These are phyloP conservation scores for Patellifolia procumbens DNA, from an alignment of 179 eudicot genomes.

Conservation along the genomic window DNA sequence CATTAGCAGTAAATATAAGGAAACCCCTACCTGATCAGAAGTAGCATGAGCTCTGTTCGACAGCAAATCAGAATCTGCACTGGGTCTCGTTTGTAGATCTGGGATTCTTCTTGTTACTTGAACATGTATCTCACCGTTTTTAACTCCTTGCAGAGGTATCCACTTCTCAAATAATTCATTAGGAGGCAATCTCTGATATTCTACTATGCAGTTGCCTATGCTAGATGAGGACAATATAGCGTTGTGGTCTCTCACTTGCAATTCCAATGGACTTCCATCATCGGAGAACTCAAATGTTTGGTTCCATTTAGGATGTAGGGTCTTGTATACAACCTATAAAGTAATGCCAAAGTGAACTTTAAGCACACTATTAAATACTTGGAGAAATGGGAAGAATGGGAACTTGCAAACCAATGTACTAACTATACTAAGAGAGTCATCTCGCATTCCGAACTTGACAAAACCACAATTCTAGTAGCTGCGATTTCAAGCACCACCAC, in stretches of 20 bases:
- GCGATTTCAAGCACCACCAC: background rate
- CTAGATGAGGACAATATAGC: conserved; percentile 70
- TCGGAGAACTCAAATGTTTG: conserved; percentile 91
- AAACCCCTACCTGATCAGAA: conserved; percentile 55
- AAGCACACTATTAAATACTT: background rate
- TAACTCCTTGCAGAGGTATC: conserved; percentile 97
- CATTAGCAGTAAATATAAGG: background rate
- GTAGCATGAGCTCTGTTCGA: conserved; percentile 56
- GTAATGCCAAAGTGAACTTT: background rate
- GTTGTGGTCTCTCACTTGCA: conserved; percentile 88
- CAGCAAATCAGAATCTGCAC: conserved; percentile 54
- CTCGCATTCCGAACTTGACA: background rate
- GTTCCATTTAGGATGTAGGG: conserved; percentile 79
- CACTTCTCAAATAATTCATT: conserved; percentile 78
- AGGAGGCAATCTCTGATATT: conserved; percentile 78
- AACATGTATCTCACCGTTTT: conserved; percentile 85
- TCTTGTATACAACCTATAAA: conserved; percentile 71
- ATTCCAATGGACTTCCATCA: conserved; percentile 64
- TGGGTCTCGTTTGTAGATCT: conserved; percentile 51
- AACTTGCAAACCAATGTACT: background rate
- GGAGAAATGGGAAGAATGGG: background rate
- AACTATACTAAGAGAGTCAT: background rate
- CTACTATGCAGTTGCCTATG: conserved; percentile 85
- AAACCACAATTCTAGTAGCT: background rate
- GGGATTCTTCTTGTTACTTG: conserved; percentile 75